Base-by-base conservation (phyloP, 1,284 basidiomycete species). In the Athelia psychrophila region DNA sequence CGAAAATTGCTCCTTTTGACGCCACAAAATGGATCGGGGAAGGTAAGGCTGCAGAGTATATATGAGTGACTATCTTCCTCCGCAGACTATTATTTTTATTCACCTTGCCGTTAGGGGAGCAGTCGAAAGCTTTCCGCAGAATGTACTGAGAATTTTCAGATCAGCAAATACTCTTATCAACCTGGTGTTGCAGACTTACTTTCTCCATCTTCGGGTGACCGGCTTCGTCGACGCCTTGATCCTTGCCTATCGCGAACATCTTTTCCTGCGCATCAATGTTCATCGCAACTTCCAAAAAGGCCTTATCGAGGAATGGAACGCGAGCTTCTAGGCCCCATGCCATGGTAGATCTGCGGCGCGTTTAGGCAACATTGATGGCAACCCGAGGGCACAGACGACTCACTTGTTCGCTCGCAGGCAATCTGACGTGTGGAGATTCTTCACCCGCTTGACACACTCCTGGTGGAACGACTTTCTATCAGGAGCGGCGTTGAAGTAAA, bases 401-500 rank as follows among this genome's bases (percentile, higher is more conserved):
- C 56, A 91, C 91, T 99, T 99, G 86, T 99, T 99, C 56, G 97
- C 97, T 55, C 97, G 87, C 56, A 99, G 80, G 72, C 97, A 99
- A 70, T 99, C 97, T 36, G 97, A 81, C 2, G 96, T 98, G 74
- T 99, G 96, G 50, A 99, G 78, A 79, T 98, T 96, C 77, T 99
- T 99, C 62, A 98, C 95, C 40, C 97, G 88, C 65, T 89, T 87
- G 50, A 98, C 91, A 61, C 86, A 89, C 73, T 99, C 97, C 68
- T 97, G 92, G 77, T 99, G 94, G 81, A 99, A 98, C 19, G 94
- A 88, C 58, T 76, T 77, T 50, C 84, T 74, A 64, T 95, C 87
- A 15, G 97, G 97, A 0, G 97, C 97, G 42, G 96, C 96, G 71
- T 99, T 96, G 88, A 99, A 99, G 78, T 99, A 99, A 50, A 99